These are phyloP conservation scores for Saussurea involucrata DNA, from an alignment of 129 eudicot genomes.

Conservation along the genomic window DNA sequence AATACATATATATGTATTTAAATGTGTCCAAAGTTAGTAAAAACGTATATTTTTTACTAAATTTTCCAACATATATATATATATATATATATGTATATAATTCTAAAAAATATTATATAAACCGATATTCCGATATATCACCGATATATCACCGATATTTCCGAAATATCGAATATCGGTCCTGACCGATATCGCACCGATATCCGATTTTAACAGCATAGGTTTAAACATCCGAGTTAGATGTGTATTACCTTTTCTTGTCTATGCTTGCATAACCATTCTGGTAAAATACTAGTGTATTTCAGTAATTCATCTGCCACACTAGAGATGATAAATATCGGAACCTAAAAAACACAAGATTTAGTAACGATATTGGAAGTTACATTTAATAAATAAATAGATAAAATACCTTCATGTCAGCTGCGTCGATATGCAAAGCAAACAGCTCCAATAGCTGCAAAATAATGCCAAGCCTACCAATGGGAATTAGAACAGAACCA, in stretches of 20 bases:
- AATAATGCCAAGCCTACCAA: constrained; percentile 63
- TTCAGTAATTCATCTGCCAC: constrained; percentile 81
- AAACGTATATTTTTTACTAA: too few relatives aligned
- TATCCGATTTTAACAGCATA: too few relatives aligned
- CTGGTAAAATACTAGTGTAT: constrained; percentile 64
- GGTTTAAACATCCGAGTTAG: constrained; percentile 3
- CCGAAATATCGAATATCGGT: too few relatives aligned
- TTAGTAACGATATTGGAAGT: not conserved
- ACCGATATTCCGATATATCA: too few relatives aligned
- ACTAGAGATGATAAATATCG: constrained; percentile 75
- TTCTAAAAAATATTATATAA: too few relatives aligned
- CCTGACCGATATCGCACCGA: too few relatives aligned
- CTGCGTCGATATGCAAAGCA: constrained; percentile 45
- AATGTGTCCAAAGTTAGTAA: too few relatives aligned
- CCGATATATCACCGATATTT: too few relatives aligned
- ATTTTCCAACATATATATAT: too few relatives aligned
- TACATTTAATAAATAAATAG: too few relatives aligned
- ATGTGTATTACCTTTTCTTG: constrained; percentile 57
- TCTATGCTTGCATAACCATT: constrained; percentile 74
- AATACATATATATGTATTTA: too few relatives aligned
- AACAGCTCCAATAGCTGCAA: constrained; percentile 77
- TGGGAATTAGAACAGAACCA: constrained; percentile 85
- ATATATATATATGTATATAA: too few relatives aligned
- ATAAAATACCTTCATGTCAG: constrained; percentile 59
- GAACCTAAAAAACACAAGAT: constrained; percentile 48